Evolutionary conservation across 108 stramenopile genomes (phyloP), one percentile per base, ranked within the genome.

Genomic region (Nitzschia sp.): DNA sequence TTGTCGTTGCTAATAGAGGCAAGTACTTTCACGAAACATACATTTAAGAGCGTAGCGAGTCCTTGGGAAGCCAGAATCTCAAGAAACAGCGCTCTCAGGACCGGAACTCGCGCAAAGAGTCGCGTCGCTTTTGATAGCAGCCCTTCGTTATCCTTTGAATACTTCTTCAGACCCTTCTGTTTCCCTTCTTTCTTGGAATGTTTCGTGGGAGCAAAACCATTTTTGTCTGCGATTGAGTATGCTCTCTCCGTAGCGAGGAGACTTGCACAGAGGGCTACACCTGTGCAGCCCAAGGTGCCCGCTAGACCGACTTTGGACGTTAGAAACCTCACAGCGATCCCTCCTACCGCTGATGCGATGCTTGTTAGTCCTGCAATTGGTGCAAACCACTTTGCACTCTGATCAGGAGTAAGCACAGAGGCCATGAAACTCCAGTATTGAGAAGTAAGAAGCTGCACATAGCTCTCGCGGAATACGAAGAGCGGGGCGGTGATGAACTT

Each of bases 401-500:
- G 85, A 26, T 75, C 63, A 5, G 92, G 92, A 23, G 84, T 88
- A 48, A 88, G 71, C 1, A 86, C 82, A 34, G 80, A 82, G 21
- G 86, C 84, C 73, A 93, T 82, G 64, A 90, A 93, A 3, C 84
- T 85, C 92, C 92, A 93, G 55, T 85, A 86, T 62, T 93, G 92
- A 19, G 75, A 77, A 28, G 87, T 88, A 35, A 93, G 62, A 19
- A 93, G 71, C 36, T 88, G 87, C 17, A 88, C 92, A 60, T 93
- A 93, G 28, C 82, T 79, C 48, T 93, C 89, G 19, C 89, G 87
- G 60, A 93, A 93, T 2, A 93, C 67, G 66, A 88, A 90, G 1
- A 89, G 73, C 3, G 79, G 73, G 48, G 84, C 85, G 2, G 80
- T 55, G 2, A 86, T 68, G 53, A 83, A 80, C 31, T 88, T 81